These are phyloP conservation scores for Vigna nakashimae DNA, from an alignment of 306 rosid species.

Conservation along the genomic window DNA sequence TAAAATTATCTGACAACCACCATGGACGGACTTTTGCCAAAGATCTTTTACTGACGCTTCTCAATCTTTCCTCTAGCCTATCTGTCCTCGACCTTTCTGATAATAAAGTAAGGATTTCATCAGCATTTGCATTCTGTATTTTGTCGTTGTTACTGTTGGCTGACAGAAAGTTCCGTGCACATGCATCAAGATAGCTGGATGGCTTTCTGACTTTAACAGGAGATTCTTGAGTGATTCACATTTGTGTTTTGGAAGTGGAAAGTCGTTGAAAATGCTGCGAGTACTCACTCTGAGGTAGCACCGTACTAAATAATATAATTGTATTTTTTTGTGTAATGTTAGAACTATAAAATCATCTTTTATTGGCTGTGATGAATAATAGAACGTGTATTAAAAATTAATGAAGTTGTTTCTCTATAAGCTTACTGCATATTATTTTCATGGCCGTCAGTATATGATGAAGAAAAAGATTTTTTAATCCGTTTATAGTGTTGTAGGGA, in stretches of 20 bases:
- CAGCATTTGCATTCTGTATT: slow-evolving; percentile 39
- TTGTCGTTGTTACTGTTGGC: slow-evolving; percentile 26
- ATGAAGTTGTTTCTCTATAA: slow-evolving; percentile 17
- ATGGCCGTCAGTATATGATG: slow-evolving; percentile 22
- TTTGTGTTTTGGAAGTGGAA: slow-evolving; percentile 50
- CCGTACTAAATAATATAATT: slow-evolving; percentile 30
- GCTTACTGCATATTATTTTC: slow-evolving; percentile 31
- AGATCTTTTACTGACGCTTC: slow-evolving; percentile 64
- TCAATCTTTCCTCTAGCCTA: slow-evolving; percentile 70
- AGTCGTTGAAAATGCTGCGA: slow-evolving; percentile 73
- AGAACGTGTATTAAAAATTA: slow-evolving; percentile 22
- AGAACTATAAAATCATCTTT: slow-evolving; percentile 20
- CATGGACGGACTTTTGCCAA: slow-evolving; percentile 68
- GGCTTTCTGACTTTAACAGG: slow-evolving; percentile 72
- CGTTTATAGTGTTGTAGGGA: slow-evolving; percentile 61
- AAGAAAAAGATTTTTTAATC: slow-evolving; percentile 40
- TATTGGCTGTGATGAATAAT: slow-evolving; percentile 30
- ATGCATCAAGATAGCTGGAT: slow-evolving; percentile 78
- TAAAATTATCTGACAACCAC: slow-evolving; percentile 66
- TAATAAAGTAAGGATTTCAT: slow-evolving; percentile 68
- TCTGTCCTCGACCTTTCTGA: slow-evolving; percentile 86
- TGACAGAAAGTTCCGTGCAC: slow-evolving; percentile 41
- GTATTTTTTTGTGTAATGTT: slow-evolving; percentile 36
- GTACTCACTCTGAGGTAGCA: slow-evolving; percentile 83
- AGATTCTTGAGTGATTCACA: slow-evolving; percentile 48